phyloP scores from a whole-genome alignment of 441 rosid genomes.

The Corymbia citriodora region DNA sequence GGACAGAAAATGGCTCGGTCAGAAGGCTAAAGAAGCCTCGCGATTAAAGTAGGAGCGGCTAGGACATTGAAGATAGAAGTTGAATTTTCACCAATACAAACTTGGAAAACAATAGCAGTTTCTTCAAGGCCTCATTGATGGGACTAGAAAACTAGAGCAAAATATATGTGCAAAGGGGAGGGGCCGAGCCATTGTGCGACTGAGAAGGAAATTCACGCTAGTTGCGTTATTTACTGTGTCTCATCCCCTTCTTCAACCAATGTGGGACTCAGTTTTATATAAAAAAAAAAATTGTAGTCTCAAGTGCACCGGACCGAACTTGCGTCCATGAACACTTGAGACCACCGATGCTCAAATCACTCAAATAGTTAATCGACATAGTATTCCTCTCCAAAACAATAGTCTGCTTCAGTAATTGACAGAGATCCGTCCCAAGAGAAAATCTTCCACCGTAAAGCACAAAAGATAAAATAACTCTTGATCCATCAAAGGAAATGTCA shows the following conservation, averaged over 20 bases:
- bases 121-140: not conserved
- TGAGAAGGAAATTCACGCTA: not conserved
- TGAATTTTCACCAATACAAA: not conserved
- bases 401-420: not conserved
- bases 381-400: not conserved
- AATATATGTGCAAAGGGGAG: not conserved
- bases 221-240: not conserved
- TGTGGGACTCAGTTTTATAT: not conserved
- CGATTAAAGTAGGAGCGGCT: not conserved
- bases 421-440: not conserved
- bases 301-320: not conserved
- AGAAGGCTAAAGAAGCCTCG: not conserved
- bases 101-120: not conserved
- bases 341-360: not conserved
- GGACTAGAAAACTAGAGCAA: not conserved
- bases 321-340: not conserved
- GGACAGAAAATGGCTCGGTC: not conserved
- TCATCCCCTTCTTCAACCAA: not conserved
- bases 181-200: not conserved
- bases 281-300: not conserved
- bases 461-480: not conserved
- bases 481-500: not conserved
- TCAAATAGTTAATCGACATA: not conserved
- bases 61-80: not conserved
- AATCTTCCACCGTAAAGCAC: not conserved